Conservation (phyloP, 2,329 filamentous ascomycete genomes). For the Scytalidium lignicola region DNA sequence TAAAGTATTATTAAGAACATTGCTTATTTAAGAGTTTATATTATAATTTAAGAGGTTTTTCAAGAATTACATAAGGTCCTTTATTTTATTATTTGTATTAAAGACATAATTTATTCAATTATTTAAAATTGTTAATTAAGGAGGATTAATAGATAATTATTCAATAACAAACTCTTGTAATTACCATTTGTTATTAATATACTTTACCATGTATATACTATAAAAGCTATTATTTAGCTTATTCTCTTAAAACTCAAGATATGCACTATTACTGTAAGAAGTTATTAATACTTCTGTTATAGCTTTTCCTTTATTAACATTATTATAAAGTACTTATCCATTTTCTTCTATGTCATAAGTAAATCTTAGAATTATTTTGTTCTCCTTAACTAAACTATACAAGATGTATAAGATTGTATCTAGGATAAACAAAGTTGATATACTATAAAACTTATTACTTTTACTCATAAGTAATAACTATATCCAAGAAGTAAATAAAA, state of each 20-base stretch:
- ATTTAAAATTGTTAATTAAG: slow-evolving; percentile 23
- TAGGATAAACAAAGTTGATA: slow-evolving; percentile 30
- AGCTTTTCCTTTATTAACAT: slow-evolving; percentile 29
- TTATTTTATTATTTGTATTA: slow-evolving; percentile 23
- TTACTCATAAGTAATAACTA: slow-evolving; percentile 21
- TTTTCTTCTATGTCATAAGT: slow-evolving; percentile 24
- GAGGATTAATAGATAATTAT: slow-evolving; percentile 16
- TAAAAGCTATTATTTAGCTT: slow-evolving; percentile 14
- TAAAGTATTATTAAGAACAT: slow-evolving; percentile 49
- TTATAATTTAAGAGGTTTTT: slow-evolving; percentile 26
- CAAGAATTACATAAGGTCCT: slow-evolving; percentile 31
- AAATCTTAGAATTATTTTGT: slow-evolving; percentile 26
- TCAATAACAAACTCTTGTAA: slow-evolving; percentile 14
- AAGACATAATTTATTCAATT: slow-evolving; percentile 30
- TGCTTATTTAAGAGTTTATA: slow-evolving; percentile 57
- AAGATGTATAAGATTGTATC: slow-evolving; percentile 28
- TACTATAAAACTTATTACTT: slow-evolving; percentile 14
- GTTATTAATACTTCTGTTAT: slow-evolving; percentile 29
- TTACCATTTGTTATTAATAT: slow-evolving; percentile 15
- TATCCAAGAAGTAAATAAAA: slow-evolving; percentile 15
- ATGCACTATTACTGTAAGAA: slow-evolving; percentile 28
- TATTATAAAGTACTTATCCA: slow-evolving; percentile 26
- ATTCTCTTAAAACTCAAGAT: slow-evolving; percentile 24
- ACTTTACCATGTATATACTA: slow-evolving; percentile 17
- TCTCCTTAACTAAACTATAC: slow-evolving; percentile 21